These are phyloP conservation scores for Neoscytalidium dimidiatum DNA, from an alignment of 2,329 filamentous ascomycete species.

Conservation along the genomic window DNA sequence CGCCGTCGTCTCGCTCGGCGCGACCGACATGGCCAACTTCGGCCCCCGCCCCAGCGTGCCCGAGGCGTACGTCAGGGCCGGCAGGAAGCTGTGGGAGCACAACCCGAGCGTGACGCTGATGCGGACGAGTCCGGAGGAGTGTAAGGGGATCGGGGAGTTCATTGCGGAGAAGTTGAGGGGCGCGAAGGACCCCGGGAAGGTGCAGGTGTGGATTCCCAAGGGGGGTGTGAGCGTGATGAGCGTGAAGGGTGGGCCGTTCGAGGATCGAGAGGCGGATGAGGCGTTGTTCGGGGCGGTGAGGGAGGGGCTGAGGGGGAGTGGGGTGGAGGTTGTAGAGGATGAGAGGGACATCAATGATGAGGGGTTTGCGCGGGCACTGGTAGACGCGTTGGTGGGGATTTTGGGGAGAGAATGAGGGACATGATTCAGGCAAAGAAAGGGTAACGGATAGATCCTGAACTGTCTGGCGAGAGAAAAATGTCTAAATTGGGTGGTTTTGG, in stretches of 20 bases:
- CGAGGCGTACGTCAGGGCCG: conserved; percentile 45
- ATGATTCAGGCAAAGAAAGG: neutral
- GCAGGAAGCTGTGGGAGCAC: conserved; percentile 61
- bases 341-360: conserved; percentile 57
- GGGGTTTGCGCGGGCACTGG: conserved; percentile 52
- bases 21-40: conserved; percentile 59
- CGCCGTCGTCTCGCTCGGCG: conserved; percentile 52
- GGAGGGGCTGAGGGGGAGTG: conserved; percentile 50
- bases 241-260: conserved; percentile 54
- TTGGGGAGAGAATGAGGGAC: conserved; percentile 23
- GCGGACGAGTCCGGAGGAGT: conserved; percentile 63
- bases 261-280: conserved; percentile 51
- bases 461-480: too few species aligned
- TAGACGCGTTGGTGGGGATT: conserved; percentile 41
- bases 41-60: conserved; percentile 59
- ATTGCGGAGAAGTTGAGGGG: conserved; percentile 56
- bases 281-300: conserved; percentile 52
- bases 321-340: conserved; percentile 54
- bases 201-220: conserved; percentile 62
- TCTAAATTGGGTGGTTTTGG: too few species aligned
- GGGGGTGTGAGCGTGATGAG: conserved; percentile 65
- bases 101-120: conserved; percentile 69
- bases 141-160: conserved; percentile 54
- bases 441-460: too few species aligned
- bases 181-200: conserved; percentile 38